A percentile compares a stretch with the other conserved stretches of the same genome.
Conservation (phyloP, 257 asterid genomes). For the Primulina huaijiensis region DNA sequence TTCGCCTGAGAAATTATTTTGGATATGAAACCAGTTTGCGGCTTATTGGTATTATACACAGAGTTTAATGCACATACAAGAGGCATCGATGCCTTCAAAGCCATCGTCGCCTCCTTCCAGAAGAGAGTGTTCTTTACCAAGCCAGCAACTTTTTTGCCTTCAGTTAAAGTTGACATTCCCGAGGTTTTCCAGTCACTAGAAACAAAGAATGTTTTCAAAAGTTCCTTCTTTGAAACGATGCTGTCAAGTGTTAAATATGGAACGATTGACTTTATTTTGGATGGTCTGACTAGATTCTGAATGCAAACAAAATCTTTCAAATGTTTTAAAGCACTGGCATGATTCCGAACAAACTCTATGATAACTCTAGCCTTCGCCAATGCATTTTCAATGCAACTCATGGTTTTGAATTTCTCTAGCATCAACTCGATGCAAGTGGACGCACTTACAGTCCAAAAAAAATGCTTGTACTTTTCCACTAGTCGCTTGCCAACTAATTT, state of each 20-base stretch:
- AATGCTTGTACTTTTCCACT: slow-evolving; percentile 31
- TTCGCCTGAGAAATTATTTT: slow-evolving; percentile 64
- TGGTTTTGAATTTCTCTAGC: slow-evolving; percentile 41
- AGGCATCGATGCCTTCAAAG: slow-evolving; percentile 49
- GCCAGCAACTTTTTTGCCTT: slow-evolving; percentile 37
- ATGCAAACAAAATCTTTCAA: slow-evolving; percentile 27
- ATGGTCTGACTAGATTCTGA: slow-evolving; percentile 30
- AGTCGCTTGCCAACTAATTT: slow-evolving; percentile 44
- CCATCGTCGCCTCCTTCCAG: slow-evolving; percentile 41
- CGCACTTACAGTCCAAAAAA: slow-evolving; percentile 60
- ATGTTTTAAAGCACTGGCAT: slow-evolving; percentile 28
- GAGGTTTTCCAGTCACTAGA: too few species aligned
- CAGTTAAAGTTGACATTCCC: not conserved
- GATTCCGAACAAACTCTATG: slow-evolving; percentile 34
- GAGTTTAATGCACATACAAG: slow-evolving; percentile 40
- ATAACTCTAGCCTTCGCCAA: slow-evolving; percentile 48
- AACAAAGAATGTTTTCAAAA: slow-evolving; percentile 29
- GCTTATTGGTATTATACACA: slow-evolving; percentile 28
- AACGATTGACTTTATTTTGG: slow-evolving; percentile 26
- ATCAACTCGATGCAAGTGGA: slow-evolving; percentile 58
- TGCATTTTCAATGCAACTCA: slow-evolving; percentile 27
- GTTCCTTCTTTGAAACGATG: slow-evolving; percentile 35
- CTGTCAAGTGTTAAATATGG: slow-evolving; percentile 55
- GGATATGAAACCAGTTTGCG: slow-evolving; percentile 40
- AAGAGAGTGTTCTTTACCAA: slow-evolving; percentile 42